These are phyloP conservation scores for Colletotrichum plurivorum DNA, from an alignment of 2,329 filamentous ascomycete genomes.

Conservation along the genomic window DNA sequence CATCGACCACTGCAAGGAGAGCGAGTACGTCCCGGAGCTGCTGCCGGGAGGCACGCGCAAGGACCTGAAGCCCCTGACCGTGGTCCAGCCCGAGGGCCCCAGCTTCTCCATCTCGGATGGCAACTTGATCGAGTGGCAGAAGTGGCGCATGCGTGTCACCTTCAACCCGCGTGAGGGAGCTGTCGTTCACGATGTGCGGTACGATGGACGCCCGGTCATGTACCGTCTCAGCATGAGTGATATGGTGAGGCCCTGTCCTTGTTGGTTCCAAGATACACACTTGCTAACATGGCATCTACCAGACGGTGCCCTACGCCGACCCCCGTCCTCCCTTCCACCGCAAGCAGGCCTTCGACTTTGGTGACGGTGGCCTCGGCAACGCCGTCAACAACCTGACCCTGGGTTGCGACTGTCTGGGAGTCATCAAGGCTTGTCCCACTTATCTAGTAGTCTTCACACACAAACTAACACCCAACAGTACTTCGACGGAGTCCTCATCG, in stretches of 20 bases:
- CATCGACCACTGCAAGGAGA: constrained; percentile 49
- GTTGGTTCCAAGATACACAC: neutral
- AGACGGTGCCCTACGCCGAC: constrained; percentile 40
- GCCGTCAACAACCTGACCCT: constrained; percentile 77
- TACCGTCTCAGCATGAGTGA: constrained; percentile 71
- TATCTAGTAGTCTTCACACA: fast-evolving
- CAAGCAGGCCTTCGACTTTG: constrained; percentile 80
- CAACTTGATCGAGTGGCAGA: constrained; percentile 60
- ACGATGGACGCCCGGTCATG: constrained; percentile 69
- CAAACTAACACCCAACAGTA: constrained; percentile 16
- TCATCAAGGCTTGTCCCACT: constrained; percentile 24
- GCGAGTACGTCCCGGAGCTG: constrained; percentile 60
- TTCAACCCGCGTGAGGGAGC: constrained; percentile 73
- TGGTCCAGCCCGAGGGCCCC: constrained; percentile 72
- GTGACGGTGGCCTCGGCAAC: constrained; percentile 76
- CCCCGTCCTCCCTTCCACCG: constrained; percentile 39
- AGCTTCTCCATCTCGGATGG: constrained; percentile 66
- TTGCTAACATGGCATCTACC: neutral
- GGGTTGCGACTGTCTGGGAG: constrained; percentile 74
- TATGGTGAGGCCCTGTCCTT: constrained; percentile 54
- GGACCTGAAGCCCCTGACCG: constrained; percentile 73
- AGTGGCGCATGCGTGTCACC: constrained; percentile 72
- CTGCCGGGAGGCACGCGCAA: constrained; percentile 57
- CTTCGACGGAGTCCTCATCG: constrained; percentile 45
- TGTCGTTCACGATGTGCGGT: constrained; percentile 71